Base-by-base conservation (phyloP, 2,329 filamentous ascomycete genomes). In the Penicillium sp. region DNA sequence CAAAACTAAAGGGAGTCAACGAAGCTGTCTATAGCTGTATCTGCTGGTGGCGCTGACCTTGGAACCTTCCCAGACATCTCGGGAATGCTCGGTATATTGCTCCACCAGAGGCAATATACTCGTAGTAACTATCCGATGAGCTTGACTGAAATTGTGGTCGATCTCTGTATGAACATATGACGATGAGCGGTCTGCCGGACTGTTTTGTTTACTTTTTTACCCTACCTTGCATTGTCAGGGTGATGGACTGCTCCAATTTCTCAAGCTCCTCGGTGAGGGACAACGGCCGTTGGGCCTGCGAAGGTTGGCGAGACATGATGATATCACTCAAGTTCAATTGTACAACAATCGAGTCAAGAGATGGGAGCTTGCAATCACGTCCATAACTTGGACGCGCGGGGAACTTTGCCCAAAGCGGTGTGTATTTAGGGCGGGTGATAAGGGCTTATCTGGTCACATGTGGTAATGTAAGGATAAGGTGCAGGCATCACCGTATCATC, bases 61-160 rank as follows among this genome's bases (percentile, higher is more conserved):
- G 48, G 91, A 95, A 21, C 90, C 89, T 61, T 97, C 90, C 93
- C 93, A 98, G 2, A 98, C 91, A 43, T 89, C 83, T 55, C 84
- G 85, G 2, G 93, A 97, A 65, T 97, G 87, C 58, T 95, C 88
- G 40, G 88, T 88, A 71, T 98, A 98, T 64, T 95, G 85, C 67
- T 97, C 91, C 19, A 98, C 89, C 1, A 96, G 79, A 1, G 93
- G 93, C 3, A 98, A 73, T 48, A 98, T 96, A 65, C 84, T 95
- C 1, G 86, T 85, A 0, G 93, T 97, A 34, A 98, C 91, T 52
- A 98, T 97, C 55, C 89, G 84, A 69, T 98, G 93, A 28, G 93
- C 90, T 64, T 88, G 88, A 73, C 88, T 96, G 69, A 98, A 98
- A 72, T 98, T 98, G 70, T 88, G 87, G 68, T 98, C 93, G 73